Evolutionary conservation across 768 basidiomycete genomes (phyloP).

Genomic region (Hortiboletus flavorubellus): DNA sequence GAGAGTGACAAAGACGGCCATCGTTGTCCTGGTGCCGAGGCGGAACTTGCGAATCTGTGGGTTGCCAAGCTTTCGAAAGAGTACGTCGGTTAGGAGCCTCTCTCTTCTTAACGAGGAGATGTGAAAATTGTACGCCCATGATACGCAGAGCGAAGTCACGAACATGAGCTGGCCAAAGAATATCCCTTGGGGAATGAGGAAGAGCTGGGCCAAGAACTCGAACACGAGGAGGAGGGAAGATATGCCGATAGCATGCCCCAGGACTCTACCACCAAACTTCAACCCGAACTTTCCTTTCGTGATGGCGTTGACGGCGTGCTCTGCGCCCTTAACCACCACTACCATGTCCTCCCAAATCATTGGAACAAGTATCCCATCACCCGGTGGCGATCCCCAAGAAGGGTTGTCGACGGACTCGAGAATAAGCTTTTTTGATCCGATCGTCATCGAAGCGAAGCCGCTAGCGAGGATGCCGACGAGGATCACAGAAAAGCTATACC

Average conservation of each 20-base stretch:
- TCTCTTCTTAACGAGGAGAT: slow-evolving; percentile 31
- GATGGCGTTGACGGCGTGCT: slow-evolving; percentile 26
- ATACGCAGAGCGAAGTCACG: slow-evolving; percentile 24
- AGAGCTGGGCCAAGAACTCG: slow-evolving; percentile 29
- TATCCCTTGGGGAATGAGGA: slow-evolving; percentile 29
- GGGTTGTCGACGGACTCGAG: slow-evolving; percentile 15
- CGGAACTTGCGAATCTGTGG: slow-evolving; percentile 5
- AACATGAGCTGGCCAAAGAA: slow-evolving; percentile 35
- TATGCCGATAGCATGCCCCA: slow-evolving; percentile 8
- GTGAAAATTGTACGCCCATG: slow-evolving; percentile 33
- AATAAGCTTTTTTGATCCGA: slow-evolving; percentile 24
- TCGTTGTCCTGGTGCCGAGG: slow-evolving; percentile 12
- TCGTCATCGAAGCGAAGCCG: slow-evolving; percentile 24
- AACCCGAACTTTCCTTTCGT: slow-evolving; percentile 26
- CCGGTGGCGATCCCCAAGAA: slow-evolving; percentile 17
- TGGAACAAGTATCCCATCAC: slow-evolving; percentile 25
- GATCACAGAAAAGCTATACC: slow-evolving; percentile 31
- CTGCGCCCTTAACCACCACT: slow-evolving; percentile 29
- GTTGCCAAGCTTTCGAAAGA: slow-evolving; percentile 5
- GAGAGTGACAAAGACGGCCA: slow-evolving; percentile 8
- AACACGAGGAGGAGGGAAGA: slow-evolving; percentile 21
- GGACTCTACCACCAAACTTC: background rate
- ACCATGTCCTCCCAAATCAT: slow-evolving; percentile 15
- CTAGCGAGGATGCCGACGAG: slow-evolving; percentile 30
- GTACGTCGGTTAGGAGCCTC: slow-evolving; percentile 12